Percentiles rank a stretch among this genome's conserved stretches.
These are phyloP conservation scores for Penicillium chermesinum DNA, from an alignment of 495 filamentous ascomycete genomes.

Conservation along the genomic window DNA sequence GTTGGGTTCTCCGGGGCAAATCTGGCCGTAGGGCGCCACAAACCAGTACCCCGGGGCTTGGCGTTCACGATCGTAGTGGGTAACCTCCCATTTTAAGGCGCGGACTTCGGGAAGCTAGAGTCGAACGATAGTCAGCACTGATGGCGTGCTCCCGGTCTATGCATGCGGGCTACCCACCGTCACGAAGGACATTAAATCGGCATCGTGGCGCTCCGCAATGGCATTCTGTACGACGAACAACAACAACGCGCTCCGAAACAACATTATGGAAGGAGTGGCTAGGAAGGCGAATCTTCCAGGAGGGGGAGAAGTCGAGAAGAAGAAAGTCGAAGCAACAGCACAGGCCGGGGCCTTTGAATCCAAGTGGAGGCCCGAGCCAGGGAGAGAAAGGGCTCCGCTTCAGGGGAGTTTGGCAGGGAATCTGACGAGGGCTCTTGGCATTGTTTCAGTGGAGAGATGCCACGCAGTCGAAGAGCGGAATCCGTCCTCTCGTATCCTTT, in stretches of 20 bases:
- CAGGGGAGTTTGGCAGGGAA: constrained; percentile 10
- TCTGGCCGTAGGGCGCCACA: constrained; percentile 37
- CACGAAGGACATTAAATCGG: constrained; percentile 37
- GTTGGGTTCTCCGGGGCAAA: constrained; percentile 19
- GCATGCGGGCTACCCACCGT: constrained; percentile 21
- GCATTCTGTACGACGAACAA: constrained; percentile 23
- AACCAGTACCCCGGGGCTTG: constrained; percentile 39
- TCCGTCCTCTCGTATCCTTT: neutral
- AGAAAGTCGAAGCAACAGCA: constrained; percentile 16
- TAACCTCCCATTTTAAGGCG: constrained; percentile 28
- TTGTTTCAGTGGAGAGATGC: constrained; percentile 27
- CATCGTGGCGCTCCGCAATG: constrained; percentile 29
- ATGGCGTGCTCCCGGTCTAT: neutral
- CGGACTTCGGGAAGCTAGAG: constrained; percentile 28
- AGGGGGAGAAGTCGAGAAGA: constrained; percentile 5
- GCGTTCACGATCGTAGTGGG: constrained; percentile 20
- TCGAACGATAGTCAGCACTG: neutral
- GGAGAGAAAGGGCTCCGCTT: constrained; percentile 2
- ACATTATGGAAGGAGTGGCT: constrained; percentile 31
- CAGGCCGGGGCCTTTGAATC: constrained; percentile 12
- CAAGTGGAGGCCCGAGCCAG: constrained; percentile 16
- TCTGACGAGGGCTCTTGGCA: constrained; percentile 33
- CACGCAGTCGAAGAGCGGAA: neutral
- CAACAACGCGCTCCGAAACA: constrained; percentile 25
- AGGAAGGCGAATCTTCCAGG: constrained; percentile 26